Percentiles rank a stretch among this genome's conserved stretches.
Conservation (phyloP, 345 rosid genomes). For the Citrus reticulata region DNA sequence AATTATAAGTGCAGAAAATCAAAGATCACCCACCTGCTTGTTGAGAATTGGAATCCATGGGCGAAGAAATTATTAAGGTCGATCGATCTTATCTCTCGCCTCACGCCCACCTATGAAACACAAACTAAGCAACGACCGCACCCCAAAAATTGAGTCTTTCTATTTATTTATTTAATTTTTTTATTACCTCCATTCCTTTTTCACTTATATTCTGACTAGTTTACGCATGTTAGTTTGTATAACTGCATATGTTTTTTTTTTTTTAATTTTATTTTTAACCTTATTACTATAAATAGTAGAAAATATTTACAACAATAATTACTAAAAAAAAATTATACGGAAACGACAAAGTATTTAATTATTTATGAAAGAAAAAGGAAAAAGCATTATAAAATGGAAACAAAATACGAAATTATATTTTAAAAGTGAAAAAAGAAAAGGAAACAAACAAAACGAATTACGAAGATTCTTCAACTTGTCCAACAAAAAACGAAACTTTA, state of each 20-base stretch:
- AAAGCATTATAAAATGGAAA: background rate
- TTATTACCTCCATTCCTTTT: too few species aligned
- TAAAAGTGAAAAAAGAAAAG: background rate
- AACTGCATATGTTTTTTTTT: too few species aligned
- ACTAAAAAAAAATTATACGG: too few species aligned
- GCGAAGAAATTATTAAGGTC: slow-evolving; percentile 18
- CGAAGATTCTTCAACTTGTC: background rate
- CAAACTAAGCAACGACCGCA: background rate
- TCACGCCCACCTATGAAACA: slow-evolving; percentile 18
- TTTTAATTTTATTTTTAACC: too few species aligned
- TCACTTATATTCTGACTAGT: background rate
- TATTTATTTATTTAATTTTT: background rate
- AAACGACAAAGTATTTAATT: background rate
- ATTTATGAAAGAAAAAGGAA: background rate
- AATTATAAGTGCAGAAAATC: background rate
- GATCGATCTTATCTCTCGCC: slow-evolving; percentile 17
- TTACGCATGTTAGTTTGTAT: background rate
- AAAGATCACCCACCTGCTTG: slow-evolving; percentile 28
- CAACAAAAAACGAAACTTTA: background rate
- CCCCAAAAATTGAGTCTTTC: background rate
- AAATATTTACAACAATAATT: too few species aligned
- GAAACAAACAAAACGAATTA: background rate
- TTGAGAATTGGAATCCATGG: slow-evolving; percentile 49
- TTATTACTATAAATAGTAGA: too few species aligned
- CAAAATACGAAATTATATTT: background rate